Base-by-base conservation (phyloP, 2,329 filamentous ascomycete genomes). In the Diaporthe citrichinensis region DNA sequence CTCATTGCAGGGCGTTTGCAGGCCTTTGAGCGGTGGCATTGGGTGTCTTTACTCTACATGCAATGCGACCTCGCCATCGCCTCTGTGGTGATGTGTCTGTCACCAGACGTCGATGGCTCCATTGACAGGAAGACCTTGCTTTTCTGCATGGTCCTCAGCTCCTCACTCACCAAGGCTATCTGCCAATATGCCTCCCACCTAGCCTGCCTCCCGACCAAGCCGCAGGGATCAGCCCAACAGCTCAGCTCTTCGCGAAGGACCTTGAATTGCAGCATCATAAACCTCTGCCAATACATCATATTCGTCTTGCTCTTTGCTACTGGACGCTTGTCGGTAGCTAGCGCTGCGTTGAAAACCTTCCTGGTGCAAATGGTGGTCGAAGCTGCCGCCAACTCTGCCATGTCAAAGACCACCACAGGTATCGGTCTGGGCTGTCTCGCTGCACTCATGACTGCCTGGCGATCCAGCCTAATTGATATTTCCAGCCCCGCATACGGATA, bases 141-240 rank as follows among this genome's bases (percentile, higher is more conserved):
- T 1, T 44, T 31, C n/a, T 72, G 71, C n/a, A 6, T 72, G n/a
- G 8, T 55, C 17, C n/a, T 65, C 57, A 65, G 71, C 25, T 72
- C 71, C 25, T 53, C 71, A 1, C 31, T 72, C 23, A 65, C 20
- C 14, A 72, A 53, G 34, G 57, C 71, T 28, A 31, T 55, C n/a
- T 36, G 15, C 2, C 71, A 72, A 55, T 72, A 72, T 9, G 44
- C 71, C 39, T 41, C 6, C n/a, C 58, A 72, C 58, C 71, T 72
- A 15, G 57, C 46, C 46, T 36, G 34, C 17, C 58, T 72, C n/a
- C 31, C 44, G 28, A 25, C 39, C 23, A 17, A 41, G 10, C 17
- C 53, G 10, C 46, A 44, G n/a, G 49, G 6, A 23, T 55, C 67
- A 14, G n/a, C 17, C n/a, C n/a, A 31, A 46, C 49, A 44, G n/a